These are phyloP conservation scores for Heterobasidion annosum DNA, from an alignment of 1,284 basidiomycete species.

Conservation along the genomic window DNA sequence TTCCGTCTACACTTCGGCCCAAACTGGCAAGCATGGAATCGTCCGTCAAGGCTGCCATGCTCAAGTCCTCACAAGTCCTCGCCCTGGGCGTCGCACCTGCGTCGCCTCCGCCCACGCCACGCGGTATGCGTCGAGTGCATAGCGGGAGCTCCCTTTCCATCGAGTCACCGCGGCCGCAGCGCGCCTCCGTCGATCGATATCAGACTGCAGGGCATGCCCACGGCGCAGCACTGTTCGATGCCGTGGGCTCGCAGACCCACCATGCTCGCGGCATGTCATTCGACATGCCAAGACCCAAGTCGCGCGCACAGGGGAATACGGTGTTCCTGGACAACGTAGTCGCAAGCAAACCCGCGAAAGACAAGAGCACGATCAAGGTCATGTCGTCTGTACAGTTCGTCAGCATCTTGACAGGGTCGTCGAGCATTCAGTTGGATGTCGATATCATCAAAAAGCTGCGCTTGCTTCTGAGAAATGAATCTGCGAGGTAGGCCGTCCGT, in stretches of 20 bases:
- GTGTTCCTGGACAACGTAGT: conserved; percentile 1
- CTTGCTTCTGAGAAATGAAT: conserved; percentile 78
- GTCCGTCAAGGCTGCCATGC: conserved; percentile 83
- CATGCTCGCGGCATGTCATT: conserved; percentile 41
- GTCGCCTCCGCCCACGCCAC: conserved; percentile 16
- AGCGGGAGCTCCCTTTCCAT: conserved; percentile 59
- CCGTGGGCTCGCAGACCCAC: neutral
- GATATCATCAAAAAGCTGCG: conserved; percentile 72
- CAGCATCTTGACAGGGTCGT: conserved; percentile 53
- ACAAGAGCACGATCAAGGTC: conserved; percentile 23
- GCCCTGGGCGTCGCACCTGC: conserved; percentile 23
- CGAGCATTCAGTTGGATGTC: conserved; percentile 62
- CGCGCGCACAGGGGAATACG: conserved; percentile 6
- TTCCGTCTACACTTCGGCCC: conserved; percentile 65
- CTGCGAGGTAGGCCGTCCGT: conserved; percentile 48
- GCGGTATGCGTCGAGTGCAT: conserved; percentile 48
- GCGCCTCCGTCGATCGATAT: conserved; percentile 20
- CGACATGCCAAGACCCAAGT: conserved; percentile 31
- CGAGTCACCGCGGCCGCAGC: conserved; percentile 35
- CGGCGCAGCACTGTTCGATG: neutral
- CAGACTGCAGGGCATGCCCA: conserved; percentile 13
- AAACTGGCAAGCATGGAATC: conserved; percentile 74
- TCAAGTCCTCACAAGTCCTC: conserved; percentile 80
- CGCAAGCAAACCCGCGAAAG: conserved; percentile 31
- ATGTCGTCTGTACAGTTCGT: conserved; percentile 55